Conservation (phyloP, 108 stramenopile genomes). For the Nitzschia inconspicua region DNA sequence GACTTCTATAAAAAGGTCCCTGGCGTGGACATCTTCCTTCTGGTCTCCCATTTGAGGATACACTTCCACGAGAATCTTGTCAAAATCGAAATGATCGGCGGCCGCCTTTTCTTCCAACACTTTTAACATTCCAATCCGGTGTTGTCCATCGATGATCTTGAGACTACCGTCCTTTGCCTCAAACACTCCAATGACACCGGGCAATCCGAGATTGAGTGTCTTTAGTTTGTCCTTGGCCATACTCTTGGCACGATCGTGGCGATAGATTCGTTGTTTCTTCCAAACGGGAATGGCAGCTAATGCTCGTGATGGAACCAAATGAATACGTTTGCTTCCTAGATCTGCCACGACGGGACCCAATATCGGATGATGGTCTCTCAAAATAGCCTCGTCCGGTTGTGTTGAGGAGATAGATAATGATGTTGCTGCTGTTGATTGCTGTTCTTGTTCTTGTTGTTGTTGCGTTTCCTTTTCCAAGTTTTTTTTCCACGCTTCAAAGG, state of each 20-base stretch:
- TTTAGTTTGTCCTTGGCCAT: conserved; percentile 75
- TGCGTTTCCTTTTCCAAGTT: conserved; percentile 35
- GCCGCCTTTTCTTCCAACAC: conserved; percentile 44
- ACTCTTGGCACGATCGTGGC: conserved; percentile 61
- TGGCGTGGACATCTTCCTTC: conserved; percentile 40
- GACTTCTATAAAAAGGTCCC: conserved; percentile 78
- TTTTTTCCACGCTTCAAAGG: conserved; percentile 38
- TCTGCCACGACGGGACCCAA: conserved; percentile 52
- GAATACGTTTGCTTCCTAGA: conserved; percentile 66
- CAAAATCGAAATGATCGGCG: conserved; percentile 46
- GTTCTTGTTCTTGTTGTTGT: not conserved
- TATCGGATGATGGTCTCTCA: conserved; percentile 60
- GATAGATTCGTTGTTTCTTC: conserved; percentile 76
- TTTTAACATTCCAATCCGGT: conserved; percentile 82
- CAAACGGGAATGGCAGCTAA: conserved; percentile 62
- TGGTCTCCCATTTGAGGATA: conserved; percentile 24
- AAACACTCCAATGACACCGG: conserved; percentile 72
- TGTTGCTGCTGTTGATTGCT: not conserved
- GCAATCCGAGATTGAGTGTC: conserved; percentile 58
- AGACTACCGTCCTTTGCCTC: conserved; percentile 58
- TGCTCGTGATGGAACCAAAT: conserved; percentile 39
- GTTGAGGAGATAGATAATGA: not conserved
- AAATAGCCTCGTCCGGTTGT: not conserved
- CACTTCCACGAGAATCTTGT: conserved; percentile 79
- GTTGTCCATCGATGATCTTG: conserved; percentile 84